Percentiles rank a stretch among this genome's conserved stretches.
Conservation (phyloP, 768 basidiomycete species). For the Porpolomopsis calyptriformis region DNA sequence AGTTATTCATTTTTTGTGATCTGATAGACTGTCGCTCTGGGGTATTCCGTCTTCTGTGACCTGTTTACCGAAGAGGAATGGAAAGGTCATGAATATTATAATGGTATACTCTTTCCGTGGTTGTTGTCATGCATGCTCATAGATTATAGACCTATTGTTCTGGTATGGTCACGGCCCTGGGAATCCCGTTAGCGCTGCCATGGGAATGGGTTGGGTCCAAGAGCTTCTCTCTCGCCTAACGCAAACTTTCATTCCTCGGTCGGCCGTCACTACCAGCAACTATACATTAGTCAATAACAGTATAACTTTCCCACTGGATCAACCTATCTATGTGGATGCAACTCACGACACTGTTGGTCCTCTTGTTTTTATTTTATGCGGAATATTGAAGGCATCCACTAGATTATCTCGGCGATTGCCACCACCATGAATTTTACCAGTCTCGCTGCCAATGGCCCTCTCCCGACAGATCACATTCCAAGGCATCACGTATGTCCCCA, state of each 20-base stretch:
- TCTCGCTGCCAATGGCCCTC: constrained; percentile 49
- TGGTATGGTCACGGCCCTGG: constrained; percentile 66
- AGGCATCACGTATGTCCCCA: constrained; percentile 38
- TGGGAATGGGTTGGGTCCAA: constrained; percentile 58
- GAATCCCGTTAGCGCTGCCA: constrained; percentile 48
- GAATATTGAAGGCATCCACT: not conserved
- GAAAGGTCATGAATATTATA: constrained; percentile 63
- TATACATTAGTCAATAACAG: constrained; percentile 47
- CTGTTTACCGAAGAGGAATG: constrained; percentile 76
- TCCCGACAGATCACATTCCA: constrained; percentile 52
- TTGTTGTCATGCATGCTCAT: not conserved
- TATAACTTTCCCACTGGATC: constrained; percentile 44
- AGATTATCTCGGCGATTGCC: constrained; percentile 31
- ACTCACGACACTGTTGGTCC: constrained; percentile 56
- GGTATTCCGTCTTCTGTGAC: constrained; percentile 66
- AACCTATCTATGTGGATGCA: constrained; percentile 60
- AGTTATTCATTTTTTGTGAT: not conserved
- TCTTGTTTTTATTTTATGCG: not conserved
- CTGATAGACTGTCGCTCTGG: constrained; percentile 63
- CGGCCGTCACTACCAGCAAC: constrained; percentile 52
- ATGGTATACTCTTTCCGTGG: constrained; percentile 15
- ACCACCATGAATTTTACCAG: constrained; percentile 66
- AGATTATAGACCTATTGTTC: constrained; percentile 35
- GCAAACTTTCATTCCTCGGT: constrained; percentile 40
- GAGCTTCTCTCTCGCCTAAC: constrained; percentile 65